Base-by-base conservation (phyloP, 2,329 filamentous ascomycete genomes). In the Plectosphaerella plurivora region DNA sequence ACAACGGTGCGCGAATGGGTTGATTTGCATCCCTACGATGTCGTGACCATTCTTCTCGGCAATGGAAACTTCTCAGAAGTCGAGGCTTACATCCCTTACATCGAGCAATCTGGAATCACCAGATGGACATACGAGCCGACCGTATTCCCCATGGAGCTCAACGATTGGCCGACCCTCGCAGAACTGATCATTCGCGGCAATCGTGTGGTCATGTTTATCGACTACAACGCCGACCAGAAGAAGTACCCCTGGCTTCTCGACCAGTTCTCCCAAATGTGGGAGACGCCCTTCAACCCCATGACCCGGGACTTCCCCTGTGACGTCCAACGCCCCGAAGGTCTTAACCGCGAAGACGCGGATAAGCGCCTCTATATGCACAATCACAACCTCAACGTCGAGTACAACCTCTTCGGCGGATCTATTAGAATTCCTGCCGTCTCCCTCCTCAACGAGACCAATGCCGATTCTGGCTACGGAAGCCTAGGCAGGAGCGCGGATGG, bases 231-330 rank as follows among this genome's bases (percentile, higher is more conserved):
- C 58, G 85, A 96, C 66, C 88, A 95, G 69, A 82, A 77, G 1
- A 76, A 78, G 18, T 86, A 90, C 16, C 91, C 92, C 0, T 97
- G 90, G 83, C 79, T 96, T 42, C 76, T 96, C 41, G 89, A 96
- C 67, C 79, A 97, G 69, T 97, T 96, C 73, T 82, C 81, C 6
- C 88, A 96, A 64, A 81, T 95, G 72, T 96, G 89, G 89, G 90
- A 97, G 72, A 93, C 91, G 1, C 89, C 89, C 0, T 97, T 96
- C 65, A 89, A 91, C 50, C 91, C 83, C 3, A 63, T 68, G 15
- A 67, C 83, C 63, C 71, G 71, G 47, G 66, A 68, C 1, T 96
- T 96, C 66, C 91, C 91, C 0, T 97, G 92, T 72, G 84, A 74
- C 0, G 77, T 86, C 37, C 83, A 96, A 64, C 85, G 92, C 0